Percentiles rank a stretch among this genome's conserved stretches.
These are phyloP conservation scores for Teratosphaeria epicoccoides DNA, from an alignment of 2,329 filamentous ascomycete genomes.

Conservation along the genomic window DNA sequence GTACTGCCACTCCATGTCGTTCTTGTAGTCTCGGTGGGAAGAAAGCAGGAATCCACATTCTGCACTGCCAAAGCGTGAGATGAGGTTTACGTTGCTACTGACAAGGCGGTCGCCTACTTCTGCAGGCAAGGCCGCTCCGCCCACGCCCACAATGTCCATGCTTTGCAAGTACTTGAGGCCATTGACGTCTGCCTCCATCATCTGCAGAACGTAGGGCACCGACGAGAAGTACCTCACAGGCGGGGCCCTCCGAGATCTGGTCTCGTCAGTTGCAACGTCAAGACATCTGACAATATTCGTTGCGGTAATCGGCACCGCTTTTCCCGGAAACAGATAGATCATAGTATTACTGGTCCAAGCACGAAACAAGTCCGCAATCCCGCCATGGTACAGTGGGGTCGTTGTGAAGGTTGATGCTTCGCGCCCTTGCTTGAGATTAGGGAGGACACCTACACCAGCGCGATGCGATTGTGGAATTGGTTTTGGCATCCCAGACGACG, in stretches of 20 bases:
- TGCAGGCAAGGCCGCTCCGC: conserved; percentile 48
- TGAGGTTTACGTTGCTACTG: conserved; percentile 40
- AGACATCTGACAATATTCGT: conserved; percentile 43
- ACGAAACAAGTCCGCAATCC: conserved; percentile 51
- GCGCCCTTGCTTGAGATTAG: conserved; percentile 31
- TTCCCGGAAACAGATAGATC: conserved; percentile 54
- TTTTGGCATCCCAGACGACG: conserved; percentile 53
- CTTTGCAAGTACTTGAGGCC: conserved; percentile 35
- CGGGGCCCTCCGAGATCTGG: conserved; percentile 2
- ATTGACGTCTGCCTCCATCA: conserved; percentile 36
- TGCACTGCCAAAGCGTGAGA: conserved; percentile 54
- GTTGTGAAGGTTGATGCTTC: conserved; percentile 49
- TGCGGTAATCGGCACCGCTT: conserved; percentile 45
- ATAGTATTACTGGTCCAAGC: conserved; percentile 50
- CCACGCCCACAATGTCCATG: conserved; percentile 54
- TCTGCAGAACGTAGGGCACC: conserved; percentile 49
- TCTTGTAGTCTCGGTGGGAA: conserved; percentile 45
- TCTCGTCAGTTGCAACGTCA: conserved; percentile 21
- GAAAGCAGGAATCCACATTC: conserved; percentile 58
- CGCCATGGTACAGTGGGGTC: conserved; percentile 56
- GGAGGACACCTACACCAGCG: conserved; percentile 45
- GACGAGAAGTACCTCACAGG: conserved; percentile 50
- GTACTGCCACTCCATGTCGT: conserved; percentile 52
- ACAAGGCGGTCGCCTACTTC: conserved; percentile 46
- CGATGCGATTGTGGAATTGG: conserved; percentile 50